phyloP scores from a whole-genome alignment of 2,329 filamentous ascomycete species.

The Nothophaeocryptopus gaeumannii region DNA sequence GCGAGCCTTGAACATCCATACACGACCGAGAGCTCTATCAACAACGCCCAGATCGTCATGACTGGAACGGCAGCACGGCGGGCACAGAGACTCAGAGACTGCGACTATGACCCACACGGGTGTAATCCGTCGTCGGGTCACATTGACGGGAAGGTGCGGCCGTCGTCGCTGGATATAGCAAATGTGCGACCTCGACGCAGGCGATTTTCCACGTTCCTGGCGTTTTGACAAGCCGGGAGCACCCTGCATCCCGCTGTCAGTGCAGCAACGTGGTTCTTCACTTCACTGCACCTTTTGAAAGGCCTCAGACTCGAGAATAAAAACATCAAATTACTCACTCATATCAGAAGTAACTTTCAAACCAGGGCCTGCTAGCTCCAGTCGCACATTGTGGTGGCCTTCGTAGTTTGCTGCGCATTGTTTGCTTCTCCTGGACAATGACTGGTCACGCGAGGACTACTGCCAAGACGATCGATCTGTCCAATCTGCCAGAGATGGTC shows the following conservation, averaged over 20 bases:
- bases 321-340: neutral
- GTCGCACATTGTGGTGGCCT: slow-evolving; percentile 5
- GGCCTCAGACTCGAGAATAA: neutral
- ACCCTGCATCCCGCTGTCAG: slow-evolving; percentile 13
- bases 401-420: slow-evolving; percentile 13
- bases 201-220: slow-evolving; percentile 7
- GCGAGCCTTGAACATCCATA: too few relatives aligned
- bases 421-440: slow-evolving; percentile 11
- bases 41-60: too few relatives aligned
- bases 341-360: neutral
- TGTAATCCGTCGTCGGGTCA: slow-evolving; percentile 2
- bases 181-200: slow-evolving; percentile 6
- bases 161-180: slow-evolving; percentile 2
- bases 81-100: too few relatives aligned
- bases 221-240: slow-evolving; percentile 3
- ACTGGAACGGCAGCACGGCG: too few relatives aligned
- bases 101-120: neutral
- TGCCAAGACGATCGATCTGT: neutral
- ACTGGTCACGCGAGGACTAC: slow-evolving; percentile 6
- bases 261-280: slow-evolving; percentile 13
- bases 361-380: neutral
- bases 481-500: too few relatives aligned
- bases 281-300: neutral
- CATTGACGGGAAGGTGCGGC: slow-evolving; percentile 7
- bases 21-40: too few relatives aligned